Evolutionary conservation across 768 basidiomycete species (phyloP).

Genomic region (Lepiota brunneoincarnata): DNA sequence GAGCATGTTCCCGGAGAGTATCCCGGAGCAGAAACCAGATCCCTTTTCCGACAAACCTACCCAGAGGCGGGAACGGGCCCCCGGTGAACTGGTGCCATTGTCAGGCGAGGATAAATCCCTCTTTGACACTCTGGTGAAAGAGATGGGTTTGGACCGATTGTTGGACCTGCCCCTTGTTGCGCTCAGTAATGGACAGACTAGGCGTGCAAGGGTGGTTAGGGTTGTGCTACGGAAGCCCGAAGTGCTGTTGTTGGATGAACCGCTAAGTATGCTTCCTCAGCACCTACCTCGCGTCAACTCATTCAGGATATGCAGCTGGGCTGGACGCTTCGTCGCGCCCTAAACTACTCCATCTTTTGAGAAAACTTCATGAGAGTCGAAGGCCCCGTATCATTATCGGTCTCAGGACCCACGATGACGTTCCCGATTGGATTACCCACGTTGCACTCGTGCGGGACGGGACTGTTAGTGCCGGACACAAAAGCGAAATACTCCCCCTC

Average conservation of each 20-base stretch:
- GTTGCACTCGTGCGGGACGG: conserved; percentile 53
- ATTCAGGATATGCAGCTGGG: conserved; percentile 53
- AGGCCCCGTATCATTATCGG: conserved; percentile 17
- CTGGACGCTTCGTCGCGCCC: conserved; percentile 61
- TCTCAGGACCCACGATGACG: conserved; percentile 62
- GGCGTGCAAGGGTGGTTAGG: conserved; percentile 79
- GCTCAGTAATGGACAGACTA: conserved; percentile 89
- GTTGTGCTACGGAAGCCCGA: conserved; percentile 70
- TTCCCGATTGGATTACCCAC: conserved; percentile 75
- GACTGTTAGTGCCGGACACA: conserved; percentile 49
- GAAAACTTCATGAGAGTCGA: conserved; percentile 17
- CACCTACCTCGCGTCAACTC: not conserved
- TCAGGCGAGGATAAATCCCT: conserved; percentile 16
- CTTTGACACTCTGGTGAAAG: conserved; percentile 52
- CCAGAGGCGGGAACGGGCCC: conserved; percentile 12
- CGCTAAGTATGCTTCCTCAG: conserved; percentile 58
- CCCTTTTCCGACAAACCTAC: conserved; percentile 23
- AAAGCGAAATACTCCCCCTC: conserved; percentile 37
- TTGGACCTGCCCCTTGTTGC: conserved; percentile 85
- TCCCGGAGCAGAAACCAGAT: conserved; percentile 15
- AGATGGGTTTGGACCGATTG: conserved; percentile 56
- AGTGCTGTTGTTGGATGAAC: conserved; percentile 87
- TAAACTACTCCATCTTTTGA: conserved; percentile 16
- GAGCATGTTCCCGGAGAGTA: conserved; percentile 58
- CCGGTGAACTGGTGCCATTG: conserved; percentile 11